Evolutionary conservation across 768 basidiomycete species (phyloP).

Genomic region (Serendipita sp.): DNA sequence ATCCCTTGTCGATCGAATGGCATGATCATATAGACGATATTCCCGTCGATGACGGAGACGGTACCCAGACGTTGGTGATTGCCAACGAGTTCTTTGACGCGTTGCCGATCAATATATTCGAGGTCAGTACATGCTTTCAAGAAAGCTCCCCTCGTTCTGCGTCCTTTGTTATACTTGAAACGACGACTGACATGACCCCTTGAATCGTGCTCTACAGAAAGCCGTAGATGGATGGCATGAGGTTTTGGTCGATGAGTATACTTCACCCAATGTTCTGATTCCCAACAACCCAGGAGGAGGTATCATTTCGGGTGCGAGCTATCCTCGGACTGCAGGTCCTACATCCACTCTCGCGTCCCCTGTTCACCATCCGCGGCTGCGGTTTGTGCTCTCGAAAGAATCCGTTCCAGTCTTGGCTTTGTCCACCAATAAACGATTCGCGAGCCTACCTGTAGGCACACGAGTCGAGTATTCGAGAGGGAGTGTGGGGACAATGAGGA

Average conservation of each 20-base stretch:
- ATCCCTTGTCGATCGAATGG: conserved; percentile 40
- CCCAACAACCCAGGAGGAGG: too few species aligned
- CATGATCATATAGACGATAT: conserved; percentile 59
- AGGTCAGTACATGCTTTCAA: conserved; percentile 29
- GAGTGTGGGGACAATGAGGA: conserved; percentile 49
- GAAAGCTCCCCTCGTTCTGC: neutral
- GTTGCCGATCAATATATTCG: conserved; percentile 75
- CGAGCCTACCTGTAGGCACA: conserved; percentile 45
- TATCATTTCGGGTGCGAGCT: conserved; percentile 3
- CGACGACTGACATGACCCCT: neutral
- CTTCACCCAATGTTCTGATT: conserved; percentile 6
- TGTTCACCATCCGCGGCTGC: conserved; percentile 25
- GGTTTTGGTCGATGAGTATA: conserved; percentile 41
- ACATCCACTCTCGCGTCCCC: too few species aligned
- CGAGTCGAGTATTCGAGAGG: conserved; percentile 69
- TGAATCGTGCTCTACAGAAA: conserved; percentile 32
- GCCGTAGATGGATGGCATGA: conserved; percentile 71
- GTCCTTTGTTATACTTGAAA: neutral
- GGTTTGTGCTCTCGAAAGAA: conserved; percentile 45
- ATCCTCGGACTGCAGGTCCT: conserved; percentile 10
- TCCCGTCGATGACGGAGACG: conserved; percentile 20
- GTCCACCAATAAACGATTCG: conserved; percentile 50
- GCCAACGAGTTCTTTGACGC: conserved; percentile 99
- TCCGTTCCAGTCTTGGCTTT: conserved; percentile 39
- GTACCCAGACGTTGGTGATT: conserved; percentile 62